Evolutionary conservation across 306 rosid genomes (phyloP), one percentile per base, ranked within the genome.

Genomic region (Carpinus viminea): DNA sequence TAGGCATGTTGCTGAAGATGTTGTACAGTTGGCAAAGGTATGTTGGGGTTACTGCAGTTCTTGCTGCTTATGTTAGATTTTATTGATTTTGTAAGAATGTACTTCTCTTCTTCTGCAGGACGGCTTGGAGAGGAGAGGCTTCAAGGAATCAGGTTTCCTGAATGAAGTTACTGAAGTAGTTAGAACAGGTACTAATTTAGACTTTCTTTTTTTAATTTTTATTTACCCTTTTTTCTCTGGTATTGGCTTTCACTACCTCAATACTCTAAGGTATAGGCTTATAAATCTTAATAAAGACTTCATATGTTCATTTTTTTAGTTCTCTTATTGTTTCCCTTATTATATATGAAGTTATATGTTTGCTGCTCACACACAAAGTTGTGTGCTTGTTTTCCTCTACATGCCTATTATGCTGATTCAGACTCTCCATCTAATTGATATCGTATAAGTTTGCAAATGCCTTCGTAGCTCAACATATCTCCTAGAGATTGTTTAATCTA

Each of bases 41-140:
- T 78, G 83, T 46, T 73, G 54, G 36, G 70, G 43, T 78, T 78
- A 21, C 55, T 43, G 66, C 20, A 73, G 65, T 47, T 73, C 18
- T 80, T 13, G 54, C 68, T 69, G 48, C 74, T 78, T 75, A 47
- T 5, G 16, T 57, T 71, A 59, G 28, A 18, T 4, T 76, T 69
- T 65, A 4, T 62, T 76, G 66, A 83, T 80, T 52, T 78, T 74
- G 50, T 64, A 61, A 68, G 31, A 65, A 74, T 75, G 54, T 68
- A 15, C 56, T 13, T 75, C 57, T 52, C 76, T 78, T 78, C 54
- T 73, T 21, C 60, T 83, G 28, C 76, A 96, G 99, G 97, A 93
- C 80, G 99, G 99, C 72, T 82, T 96, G 89, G 97, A 96, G 76
- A 86, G 96, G 86, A 89, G 98, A 90, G 99, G 98, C 77, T 96